Evolutionary conservation across 2,329 filamentous ascomycete species (phyloP).

Genomic region (Sclerotinia borealis): DNA sequence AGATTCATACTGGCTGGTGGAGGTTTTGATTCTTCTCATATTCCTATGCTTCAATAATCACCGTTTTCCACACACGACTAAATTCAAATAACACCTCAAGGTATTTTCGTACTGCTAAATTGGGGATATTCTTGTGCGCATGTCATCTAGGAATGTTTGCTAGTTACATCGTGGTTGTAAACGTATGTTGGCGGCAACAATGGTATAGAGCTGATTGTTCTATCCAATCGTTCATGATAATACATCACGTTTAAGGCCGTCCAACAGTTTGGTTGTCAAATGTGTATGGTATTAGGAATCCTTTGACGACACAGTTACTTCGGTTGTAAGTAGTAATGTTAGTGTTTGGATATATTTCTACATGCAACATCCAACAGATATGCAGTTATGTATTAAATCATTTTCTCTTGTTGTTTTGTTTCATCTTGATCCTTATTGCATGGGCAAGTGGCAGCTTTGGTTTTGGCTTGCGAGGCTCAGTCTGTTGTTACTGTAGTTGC

Average conservation of each 20-base stretch:
- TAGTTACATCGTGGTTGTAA: neutral
- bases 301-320: too few relatives aligned
- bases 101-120: neutral
- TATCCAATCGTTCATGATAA: neutral
- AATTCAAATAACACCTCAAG: neutral
- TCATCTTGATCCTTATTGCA: neutral
- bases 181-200: neutral
- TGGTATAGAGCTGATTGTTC: too few relatives aligned
- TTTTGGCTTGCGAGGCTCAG: too few relatives aligned
- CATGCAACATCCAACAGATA: neutral
- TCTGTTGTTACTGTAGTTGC: too few relatives aligned
- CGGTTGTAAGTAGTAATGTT: too few relatives aligned
- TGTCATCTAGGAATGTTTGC: too few relatives aligned
- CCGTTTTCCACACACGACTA: neutral
- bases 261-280: neutral
- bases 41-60: neutral
- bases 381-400: neutral
- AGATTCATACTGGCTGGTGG: neutral
- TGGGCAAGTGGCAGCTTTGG: too few relatives aligned
- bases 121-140: neutral
- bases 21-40: neutral
- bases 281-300: too few relatives aligned
- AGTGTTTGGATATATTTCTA: too few relatives aligned
- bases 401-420: neutral
- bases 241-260: neutral